Percentiles rank a stretch among this genome's conserved stretches.
Evolutionary conservation across 1,139 yeast genomes (phyloP).

Genomic region (Candida sanyaensis): DNA sequence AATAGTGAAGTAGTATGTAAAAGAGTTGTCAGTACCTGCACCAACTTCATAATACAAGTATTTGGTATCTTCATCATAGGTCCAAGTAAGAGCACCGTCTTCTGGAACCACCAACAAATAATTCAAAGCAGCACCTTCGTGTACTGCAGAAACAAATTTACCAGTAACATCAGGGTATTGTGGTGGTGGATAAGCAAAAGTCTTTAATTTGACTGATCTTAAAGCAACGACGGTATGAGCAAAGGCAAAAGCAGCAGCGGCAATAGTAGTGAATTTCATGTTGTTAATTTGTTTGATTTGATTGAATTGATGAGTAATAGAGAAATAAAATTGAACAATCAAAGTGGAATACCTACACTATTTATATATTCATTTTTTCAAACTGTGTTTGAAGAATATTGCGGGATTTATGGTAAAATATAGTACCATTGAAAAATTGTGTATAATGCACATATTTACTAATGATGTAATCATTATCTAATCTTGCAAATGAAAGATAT

Average conservation of each 20-base stretch:
- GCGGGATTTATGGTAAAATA: too few relatives aligned
- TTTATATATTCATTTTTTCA: background rate
- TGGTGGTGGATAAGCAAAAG: conserved; percentile 6
- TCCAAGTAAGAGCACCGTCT: conserved; percentile 1
- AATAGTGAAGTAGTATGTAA: conserved; percentile 3
- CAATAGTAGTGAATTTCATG: conserved; percentile 5
- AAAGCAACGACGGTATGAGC: conserved; percentile 1
- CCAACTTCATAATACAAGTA: conserved; percentile 4
- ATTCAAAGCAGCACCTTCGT: conserved; percentile 9
- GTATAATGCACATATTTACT: too few relatives aligned
- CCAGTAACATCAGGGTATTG: conserved; percentile 7
- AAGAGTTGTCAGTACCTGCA: background rate
- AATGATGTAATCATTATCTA: too few relatives aligned
- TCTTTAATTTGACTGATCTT: conserved; percentile 1
- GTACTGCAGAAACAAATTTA: conserved; percentile 6
- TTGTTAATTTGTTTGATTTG: background rate
- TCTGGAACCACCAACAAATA: conserved; percentile 6
- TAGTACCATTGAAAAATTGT: too few relatives aligned
- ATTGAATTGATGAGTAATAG: background rate
- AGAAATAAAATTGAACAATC: background rate
- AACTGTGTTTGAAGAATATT: background rate
- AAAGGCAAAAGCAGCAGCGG: conserved; percentile 2
- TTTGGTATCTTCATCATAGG: conserved; percentile 4
- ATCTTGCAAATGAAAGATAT: too few relatives aligned
- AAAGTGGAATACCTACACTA: background rate